These are phyloP conservation scores for Hypoxylon crocopeplum DNA, from an alignment of 495 filamentous ascomycete species.

Conservation along the genomic window DNA sequence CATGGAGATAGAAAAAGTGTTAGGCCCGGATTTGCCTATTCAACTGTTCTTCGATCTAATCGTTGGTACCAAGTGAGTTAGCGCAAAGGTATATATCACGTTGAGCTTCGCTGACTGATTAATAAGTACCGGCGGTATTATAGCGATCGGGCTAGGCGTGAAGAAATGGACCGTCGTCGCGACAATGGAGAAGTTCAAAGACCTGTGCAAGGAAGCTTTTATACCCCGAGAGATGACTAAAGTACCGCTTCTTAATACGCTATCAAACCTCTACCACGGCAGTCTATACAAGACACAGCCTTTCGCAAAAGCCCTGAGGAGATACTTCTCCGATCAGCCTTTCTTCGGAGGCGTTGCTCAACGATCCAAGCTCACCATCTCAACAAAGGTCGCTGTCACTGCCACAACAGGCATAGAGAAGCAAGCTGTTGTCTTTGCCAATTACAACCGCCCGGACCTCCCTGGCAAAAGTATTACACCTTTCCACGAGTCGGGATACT, in stretches of 20 bases:
- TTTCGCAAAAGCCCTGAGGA: conserved; percentile 43
- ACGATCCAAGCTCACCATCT: conserved; percentile 30
- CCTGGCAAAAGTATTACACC: conserved; percentile 6
- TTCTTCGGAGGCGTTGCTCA: conserved; percentile 49
- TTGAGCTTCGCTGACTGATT: conserved; percentile 1
- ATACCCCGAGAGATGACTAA: conserved; percentile 45
- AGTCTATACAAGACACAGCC: conserved; percentile 53
- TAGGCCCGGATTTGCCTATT: conserved; percentile 51
- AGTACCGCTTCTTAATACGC: conserved; percentile 42
- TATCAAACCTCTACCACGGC: conserved; percentile 46
- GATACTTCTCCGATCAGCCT: conserved; percentile 38
- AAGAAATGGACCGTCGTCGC: conserved; percentile 54
- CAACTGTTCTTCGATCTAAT: conserved; percentile 59
- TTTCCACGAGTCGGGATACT: too few species aligned
- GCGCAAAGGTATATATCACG: neutral
- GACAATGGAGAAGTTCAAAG: conserved; percentile 52
- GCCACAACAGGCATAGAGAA: conserved; percentile 48
- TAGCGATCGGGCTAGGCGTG: conserved; percentile 61
- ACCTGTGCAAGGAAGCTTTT: conserved; percentile 53
- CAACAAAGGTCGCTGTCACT: conserved; percentile 57
- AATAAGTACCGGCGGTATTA: conserved; percentile 61
- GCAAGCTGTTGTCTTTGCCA: conserved; percentile 53
- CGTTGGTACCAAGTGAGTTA: conserved; percentile 57
- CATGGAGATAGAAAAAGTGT: conserved; percentile 45
- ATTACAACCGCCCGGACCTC: conserved; percentile 55